These are phyloP conservation scores for Pseudogymnoascus sp. DNA, from an alignment of 2,329 filamentous ascomycete species.

Conservation along the genomic window DNA sequence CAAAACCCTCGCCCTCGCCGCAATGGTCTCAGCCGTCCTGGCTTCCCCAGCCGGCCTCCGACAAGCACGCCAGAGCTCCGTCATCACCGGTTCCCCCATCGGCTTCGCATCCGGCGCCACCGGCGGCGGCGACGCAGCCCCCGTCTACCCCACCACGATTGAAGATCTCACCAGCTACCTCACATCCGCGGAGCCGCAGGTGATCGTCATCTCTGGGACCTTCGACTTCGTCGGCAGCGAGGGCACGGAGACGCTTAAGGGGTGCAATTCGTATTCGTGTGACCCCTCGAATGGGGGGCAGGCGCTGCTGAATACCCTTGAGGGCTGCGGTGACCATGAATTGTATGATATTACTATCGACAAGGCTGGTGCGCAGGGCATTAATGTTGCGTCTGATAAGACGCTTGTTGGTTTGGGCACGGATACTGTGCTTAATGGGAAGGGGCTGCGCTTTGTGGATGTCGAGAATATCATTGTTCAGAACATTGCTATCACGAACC, in stretches of 20 bases:
- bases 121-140: slow-evolving; percentile 46
- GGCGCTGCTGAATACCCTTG: slow-evolving; percentile 13
- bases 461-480: slow-evolving; percentile 23
- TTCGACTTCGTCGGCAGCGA: slow-evolving; percentile 16
- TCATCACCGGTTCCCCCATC: not conserved
- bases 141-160: slow-evolving; percentile 44
- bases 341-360: slow-evolving; percentile 12
- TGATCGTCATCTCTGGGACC: slow-evolving; percentile 49
- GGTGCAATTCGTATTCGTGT: slow-evolving; percentile 12
- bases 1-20: not conserved
- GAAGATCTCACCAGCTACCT: slow-evolving; percentile 44
- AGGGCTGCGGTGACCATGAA: slow-evolving; percentile 10
- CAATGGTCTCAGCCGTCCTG: not conserved
- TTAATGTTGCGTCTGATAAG: slow-evolving; percentile 22
- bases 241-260: slow-evolving; percentile 7
- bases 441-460: slow-evolving; percentile 19
- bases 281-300: slow-evolving; percentile 13
- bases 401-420: slow-evolving; percentile 19
- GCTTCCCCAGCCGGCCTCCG: not conserved
- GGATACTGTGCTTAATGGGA: slow-evolving; percentile 19
- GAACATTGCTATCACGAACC: slow-evolving; percentile 22
- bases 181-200: slow-evolving; percentile 34
- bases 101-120: slow-evolving; percentile 28
- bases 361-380: slow-evolving; percentile 16
- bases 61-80: not conserved